A percentile compares a stretch with the other conserved stretches of the same genome.
These are phyloP conservation scores for Pezicula carpinea DNA, from an alignment of 2,329 filamentous ascomycete genomes.

Conservation along the genomic window DNA sequence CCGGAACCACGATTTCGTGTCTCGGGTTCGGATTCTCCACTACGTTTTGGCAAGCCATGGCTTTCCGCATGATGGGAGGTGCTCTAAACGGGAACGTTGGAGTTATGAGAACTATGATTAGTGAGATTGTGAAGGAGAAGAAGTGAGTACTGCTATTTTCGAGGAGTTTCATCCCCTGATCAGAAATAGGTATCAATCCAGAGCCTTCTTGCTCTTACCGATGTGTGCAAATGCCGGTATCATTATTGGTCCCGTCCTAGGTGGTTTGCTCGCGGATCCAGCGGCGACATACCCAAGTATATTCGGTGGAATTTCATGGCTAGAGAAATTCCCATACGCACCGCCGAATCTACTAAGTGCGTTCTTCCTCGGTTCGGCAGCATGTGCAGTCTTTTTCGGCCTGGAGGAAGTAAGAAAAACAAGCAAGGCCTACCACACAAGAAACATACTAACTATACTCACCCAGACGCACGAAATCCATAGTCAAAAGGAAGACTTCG, in stretches of 20 bases:
- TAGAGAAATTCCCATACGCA: constrained; percentile 39
- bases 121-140: constrained; percentile 67
- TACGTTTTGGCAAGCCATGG: constrained; percentile 55
- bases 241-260: constrained; percentile 37
- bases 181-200: constrained; percentile 30
- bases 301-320: constrained; percentile 36
- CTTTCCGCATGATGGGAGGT: constrained; percentile 57
- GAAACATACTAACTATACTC: constrained; percentile 2
- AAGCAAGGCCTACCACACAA: neutral
- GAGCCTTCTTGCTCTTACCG: constrained; percentile 39
- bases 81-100: constrained; percentile 69
- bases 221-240: constrained; percentile 64
- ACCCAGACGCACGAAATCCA: constrained; percentile 33
- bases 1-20: constrained; percentile 58
- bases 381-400: constrained; percentile 30
- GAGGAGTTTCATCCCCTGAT: constrained; percentile 1
- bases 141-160: constrained; percentile 37
- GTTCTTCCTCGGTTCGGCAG: constrained; percentile 26
- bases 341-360: constrained; percentile 38
- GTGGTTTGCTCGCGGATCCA: constrained; percentile 41
- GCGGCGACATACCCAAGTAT: constrained; percentile 31
- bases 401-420: constrained; percentile 26
- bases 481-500: constrained; percentile 26
- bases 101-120: constrained; percentile 71
- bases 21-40: constrained; percentile 66